Conservation (phyloP, 2,329 filamentous ascomycete species). For the Venturiaceae sp. region DNA sequence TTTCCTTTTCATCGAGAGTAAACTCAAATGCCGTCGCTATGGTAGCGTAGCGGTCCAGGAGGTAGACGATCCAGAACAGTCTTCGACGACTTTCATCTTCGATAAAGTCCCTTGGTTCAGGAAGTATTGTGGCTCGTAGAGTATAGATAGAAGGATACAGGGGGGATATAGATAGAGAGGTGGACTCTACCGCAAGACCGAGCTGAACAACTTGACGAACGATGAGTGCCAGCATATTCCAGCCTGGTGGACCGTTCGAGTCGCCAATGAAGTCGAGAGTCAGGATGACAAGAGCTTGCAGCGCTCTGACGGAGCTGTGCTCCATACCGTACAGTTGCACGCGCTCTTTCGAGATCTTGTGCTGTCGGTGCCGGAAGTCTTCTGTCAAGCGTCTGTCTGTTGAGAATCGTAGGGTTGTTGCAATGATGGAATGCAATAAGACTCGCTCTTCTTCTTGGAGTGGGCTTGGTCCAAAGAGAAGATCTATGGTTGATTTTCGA, state of each 20-base stretch:
- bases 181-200: conserved; percentile 73
- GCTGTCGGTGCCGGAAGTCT: conserved; percentile 63
- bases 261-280: conserved; percentile 76
- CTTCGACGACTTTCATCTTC: conserved; percentile 80
- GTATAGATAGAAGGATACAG: conserved; percentile 83
- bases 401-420: conserved; percentile 77
- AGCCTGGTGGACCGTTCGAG: conserved; percentile 82
- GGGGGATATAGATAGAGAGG: conserved; percentile 68
- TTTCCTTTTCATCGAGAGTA: conserved; percentile 78
- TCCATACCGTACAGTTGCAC: conserved; percentile 83
- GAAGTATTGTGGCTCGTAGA: conserved; percentile 71
- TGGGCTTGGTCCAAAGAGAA: conserved; percentile 60
- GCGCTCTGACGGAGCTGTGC: conserved; percentile 77
- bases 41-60: conserved; percentile 83
- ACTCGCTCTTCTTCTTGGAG: conserved; percentile 76
- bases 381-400: conserved; percentile 65
- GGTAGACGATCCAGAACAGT: conserved; percentile 90
- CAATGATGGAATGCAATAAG: conserved; percentile 78
- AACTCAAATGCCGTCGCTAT: conserved; percentile 90
- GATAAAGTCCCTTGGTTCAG: conserved; percentile 75
- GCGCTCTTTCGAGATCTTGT: conserved; percentile 72
- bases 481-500: conserved; percentile 69
- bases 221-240: conserved; percentile 85
- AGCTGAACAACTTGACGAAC: conserved; percentile 82
- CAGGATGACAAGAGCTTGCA: conserved; percentile 81